phyloP scores from a whole-genome alignment of 345 rosid species.

The Noccaea caerulescens region DNA sequence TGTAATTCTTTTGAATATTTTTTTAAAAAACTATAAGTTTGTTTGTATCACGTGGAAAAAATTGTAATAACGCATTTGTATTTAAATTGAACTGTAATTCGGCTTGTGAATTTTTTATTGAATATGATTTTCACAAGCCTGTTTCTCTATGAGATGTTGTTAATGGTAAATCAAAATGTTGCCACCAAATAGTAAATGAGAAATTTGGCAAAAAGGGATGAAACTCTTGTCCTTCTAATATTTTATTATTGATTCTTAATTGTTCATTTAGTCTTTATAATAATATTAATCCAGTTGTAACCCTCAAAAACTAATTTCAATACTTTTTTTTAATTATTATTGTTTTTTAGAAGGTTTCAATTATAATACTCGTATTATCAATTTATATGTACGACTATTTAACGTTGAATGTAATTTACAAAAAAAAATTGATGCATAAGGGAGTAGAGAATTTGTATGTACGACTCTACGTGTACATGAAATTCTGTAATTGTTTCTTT shows the following conservation, averaged over 20 bases:
- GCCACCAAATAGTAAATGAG: background rate
- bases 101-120: background rate
- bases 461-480: background rate
- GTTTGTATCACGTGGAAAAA: slow-evolving; percentile 25
- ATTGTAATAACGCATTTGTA: slow-evolving; percentile 32
- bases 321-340: no score
- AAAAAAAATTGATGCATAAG: slow-evolving; percentile 8
- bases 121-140: slow-evolving; percentile 19
- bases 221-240: no score
- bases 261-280: no score
- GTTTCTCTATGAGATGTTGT: slow-evolving; percentile 2
- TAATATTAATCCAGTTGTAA: no score
- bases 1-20: slow-evolving; percentile 19
- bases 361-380: no score
- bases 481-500: slow-evolving; percentile 1
- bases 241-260: no score
- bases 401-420: slow-evolving; percentile 38
- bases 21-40: slow-evolving; percentile 1
- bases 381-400: no score
- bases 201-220: no score
- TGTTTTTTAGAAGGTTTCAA: no score
- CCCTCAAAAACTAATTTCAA: no score
- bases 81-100: slow-evolving; percentile 19
- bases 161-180: background rate
- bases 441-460: background rate